Evolutionary conservation across 768 basidiomycete genomes (phyloP).

Genomic region (Boletus tylopilopsis): DNA sequence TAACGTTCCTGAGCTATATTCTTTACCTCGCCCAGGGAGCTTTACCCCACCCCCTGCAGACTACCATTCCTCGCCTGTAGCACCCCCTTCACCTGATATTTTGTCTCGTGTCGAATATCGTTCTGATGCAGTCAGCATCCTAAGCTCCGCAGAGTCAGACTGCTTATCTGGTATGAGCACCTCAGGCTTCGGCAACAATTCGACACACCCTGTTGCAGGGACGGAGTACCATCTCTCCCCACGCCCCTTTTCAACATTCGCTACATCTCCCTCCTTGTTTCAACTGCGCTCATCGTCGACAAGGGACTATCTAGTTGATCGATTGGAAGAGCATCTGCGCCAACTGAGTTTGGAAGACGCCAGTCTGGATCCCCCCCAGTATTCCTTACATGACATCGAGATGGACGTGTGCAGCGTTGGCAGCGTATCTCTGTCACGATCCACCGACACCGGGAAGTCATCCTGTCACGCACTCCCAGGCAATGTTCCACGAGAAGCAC

Average conservation of each 20-base stretch:
- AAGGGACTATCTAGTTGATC: conserved; percentile 19
- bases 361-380: conserved; percentile 1
- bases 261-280: conserved; percentile 19
- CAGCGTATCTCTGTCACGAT: background rate
- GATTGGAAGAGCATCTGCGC: conserved; percentile 17
- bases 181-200: background rate
- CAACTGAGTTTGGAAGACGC: conserved; percentile 16
- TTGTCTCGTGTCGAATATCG: background rate
- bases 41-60: conserved; percentile 3
- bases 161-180: conserved; percentile 15
- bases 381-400: background rate
- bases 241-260: background rate
- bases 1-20: conserved; percentile 1
- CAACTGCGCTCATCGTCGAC: conserved; percentile 18
- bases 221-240: background rate
- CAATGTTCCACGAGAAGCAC: background rate
- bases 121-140: conserved; percentile 4
- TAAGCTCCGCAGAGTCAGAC: conserved; percentile 7
- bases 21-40: conserved; percentile 3
- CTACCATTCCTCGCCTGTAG: conserved; percentile 6
- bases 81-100: background rate
- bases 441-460: background rate
- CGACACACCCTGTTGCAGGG: background rate
- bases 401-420: conserved; percentile 8
- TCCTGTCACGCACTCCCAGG: background rate